Conservation (phyloP, 768 basidiomycete genomes). For the Tubosaeta sp. region DNA sequence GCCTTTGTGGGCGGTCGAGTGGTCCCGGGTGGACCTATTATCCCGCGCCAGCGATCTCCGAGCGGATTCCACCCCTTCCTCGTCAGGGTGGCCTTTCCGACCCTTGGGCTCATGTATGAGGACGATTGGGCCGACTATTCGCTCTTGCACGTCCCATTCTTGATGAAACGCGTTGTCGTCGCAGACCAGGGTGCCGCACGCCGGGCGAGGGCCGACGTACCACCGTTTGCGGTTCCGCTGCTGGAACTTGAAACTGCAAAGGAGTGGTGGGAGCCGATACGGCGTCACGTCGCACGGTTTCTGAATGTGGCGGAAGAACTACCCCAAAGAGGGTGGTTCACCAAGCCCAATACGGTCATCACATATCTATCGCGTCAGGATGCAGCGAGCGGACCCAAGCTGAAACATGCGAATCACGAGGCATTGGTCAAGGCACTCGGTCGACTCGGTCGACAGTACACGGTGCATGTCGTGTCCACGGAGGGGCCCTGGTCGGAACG, state of each 20-base stretch:
- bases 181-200: slow-evolving; percentile 70
- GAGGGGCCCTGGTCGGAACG: slow-evolving; percentile 55
- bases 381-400: slow-evolving; percentile 43
- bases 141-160: slow-evolving; percentile 61
- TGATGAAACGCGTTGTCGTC: slow-evolving; percentile 73
- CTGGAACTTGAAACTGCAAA: slow-evolving; percentile 41
- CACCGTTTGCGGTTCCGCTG: slow-evolving; percentile 37
- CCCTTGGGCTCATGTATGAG: slow-evolving; percentile 58
- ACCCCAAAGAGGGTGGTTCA: slow-evolving; percentile 11
- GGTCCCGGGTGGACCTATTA: slow-evolving; percentile 29
- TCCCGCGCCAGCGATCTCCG: slow-evolving; percentile 43
- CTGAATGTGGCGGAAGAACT: slow-evolving; percentile 32
- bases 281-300: slow-evolving; percentile 40
- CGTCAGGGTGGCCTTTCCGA: slow-evolving; percentile 72
- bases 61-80: slow-evolving; percentile 70
- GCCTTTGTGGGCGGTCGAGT: slow-evolving; percentile 47
- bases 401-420: slow-evolving; percentile 54
- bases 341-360: slow-evolving; percentile 42
- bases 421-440: slow-evolving; percentile 55
- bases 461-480: slow-evolving; percentile 51
- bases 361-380: slow-evolving; percentile 68
- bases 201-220: slow-evolving; percentile 24
- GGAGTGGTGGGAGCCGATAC: slow-evolving; percentile 69
- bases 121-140: slow-evolving; percentile 79
- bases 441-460: slow-evolving; percentile 50